phyloP scores from a whole-genome alignment of 1,139 yeast genomes.

The Hanseniaspora uvarum region DNA sequence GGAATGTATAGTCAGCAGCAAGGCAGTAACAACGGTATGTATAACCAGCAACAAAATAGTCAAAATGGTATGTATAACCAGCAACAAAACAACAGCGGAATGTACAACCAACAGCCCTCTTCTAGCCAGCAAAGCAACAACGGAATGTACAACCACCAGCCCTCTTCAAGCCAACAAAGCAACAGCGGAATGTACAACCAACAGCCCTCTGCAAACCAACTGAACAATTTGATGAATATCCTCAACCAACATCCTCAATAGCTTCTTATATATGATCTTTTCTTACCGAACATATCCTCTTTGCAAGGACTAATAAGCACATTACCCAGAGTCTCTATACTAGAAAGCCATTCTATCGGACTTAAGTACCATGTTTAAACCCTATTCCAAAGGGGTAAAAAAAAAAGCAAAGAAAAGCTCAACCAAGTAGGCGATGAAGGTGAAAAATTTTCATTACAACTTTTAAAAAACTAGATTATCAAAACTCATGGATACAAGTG shows the following conservation, averaged over 20 bases:
- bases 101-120: conserved; percentile 31
- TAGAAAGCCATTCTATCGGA: no score
- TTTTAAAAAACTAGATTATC: no score
- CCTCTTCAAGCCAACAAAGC: no score
- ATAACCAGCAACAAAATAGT: conserved; percentile 21
- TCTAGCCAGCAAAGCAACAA: conserved; percentile 24
- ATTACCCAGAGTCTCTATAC: no score
- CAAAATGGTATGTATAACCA: conserved; percentile 21
- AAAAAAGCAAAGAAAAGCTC: not conserved
- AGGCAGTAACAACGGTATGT: conserved; percentile 23
- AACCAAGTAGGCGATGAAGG: not conserved
- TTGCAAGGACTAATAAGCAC: no score
- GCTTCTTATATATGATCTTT: not conserved
- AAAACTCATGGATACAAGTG: no score
- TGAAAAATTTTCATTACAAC: not conserved
- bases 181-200: conserved; percentile 27
- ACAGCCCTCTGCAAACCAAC: conserved; percentile 30
- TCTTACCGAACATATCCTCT: no score
- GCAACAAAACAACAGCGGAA: conserved; percentile 19
- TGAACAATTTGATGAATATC: conserved; percentile 35
- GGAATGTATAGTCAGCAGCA: conserved; percentile 20
- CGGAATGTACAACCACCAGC: conserved; percentile 23
- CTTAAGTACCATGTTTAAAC: not conserved
- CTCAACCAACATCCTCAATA: conserved; percentile 32
- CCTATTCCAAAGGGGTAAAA: not conserved